Percentiles rank a stretch among this genome's conserved stretches.
phyloP scores from a whole-genome alignment of 257 asterid species.

The Thymus mandschuricus region DNA sequence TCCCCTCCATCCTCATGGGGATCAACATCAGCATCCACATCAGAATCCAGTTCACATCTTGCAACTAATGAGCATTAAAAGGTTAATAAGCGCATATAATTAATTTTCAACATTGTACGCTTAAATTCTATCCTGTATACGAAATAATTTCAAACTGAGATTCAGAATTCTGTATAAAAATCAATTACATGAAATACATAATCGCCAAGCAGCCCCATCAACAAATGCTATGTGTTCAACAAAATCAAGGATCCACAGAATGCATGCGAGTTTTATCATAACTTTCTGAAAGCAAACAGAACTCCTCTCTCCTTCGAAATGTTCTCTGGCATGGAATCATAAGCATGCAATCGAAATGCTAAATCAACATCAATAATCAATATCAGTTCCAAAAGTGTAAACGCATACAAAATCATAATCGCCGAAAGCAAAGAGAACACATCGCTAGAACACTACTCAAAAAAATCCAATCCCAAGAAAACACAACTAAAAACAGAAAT shows the following conservation, averaged over 20 bases:
- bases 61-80: slow-evolving; percentile 46
- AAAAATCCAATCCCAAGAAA: slow-evolving; percentile 20
- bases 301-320: background rate
- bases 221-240: background rate
- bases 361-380: slow-evolving; percentile 5
- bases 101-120: background rate
- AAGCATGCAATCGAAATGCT: slow-evolving; percentile 8
- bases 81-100: background rate
- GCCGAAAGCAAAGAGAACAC: background rate
- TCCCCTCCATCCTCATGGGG: slow-evolving; percentile 55
- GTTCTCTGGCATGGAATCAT: background rate
- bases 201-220: background rate
- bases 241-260: background rate
- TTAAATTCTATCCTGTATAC: background rate
- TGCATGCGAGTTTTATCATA: background rate
- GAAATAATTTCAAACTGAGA: background rate
- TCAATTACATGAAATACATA: background rate
- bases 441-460: background rate
- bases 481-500: background rate
- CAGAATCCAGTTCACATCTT: slow-evolving; percentile 61
- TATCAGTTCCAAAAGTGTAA: background rate
- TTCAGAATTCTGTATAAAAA: background rate
- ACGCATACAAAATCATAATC: background rate
- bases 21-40: slow-evolving; percentile 55
- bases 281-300: background rate